Percentiles rank a stretch among this genome's conserved stretches.
Evolutionary conservation across 352 stramenopile genomes (phyloP).

Genomic region (Pythium guiyangense): DNA sequence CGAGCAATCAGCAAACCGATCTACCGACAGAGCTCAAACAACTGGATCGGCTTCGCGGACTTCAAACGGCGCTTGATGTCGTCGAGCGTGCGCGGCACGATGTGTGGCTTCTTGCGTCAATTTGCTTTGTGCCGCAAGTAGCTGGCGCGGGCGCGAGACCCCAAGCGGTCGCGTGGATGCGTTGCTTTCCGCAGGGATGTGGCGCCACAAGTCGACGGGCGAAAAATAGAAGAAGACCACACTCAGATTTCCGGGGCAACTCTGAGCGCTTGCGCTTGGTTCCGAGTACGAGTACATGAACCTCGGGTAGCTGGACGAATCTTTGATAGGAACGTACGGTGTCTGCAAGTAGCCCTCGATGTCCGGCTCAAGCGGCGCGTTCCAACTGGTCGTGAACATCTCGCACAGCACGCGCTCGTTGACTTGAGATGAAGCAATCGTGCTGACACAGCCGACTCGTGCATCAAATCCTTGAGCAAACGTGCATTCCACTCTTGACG

Average conservation of each 20-base stretch:
- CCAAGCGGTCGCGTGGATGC: not conserved
- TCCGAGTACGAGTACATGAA: not conserved
- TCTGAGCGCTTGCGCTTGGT: not conserved
- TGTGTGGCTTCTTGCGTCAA: not conserved
- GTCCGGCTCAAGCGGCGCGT: conserved; percentile 10
- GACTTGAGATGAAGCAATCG: not conserved
- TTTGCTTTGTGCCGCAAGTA: conserved; percentile 11
- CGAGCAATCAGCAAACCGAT: not conserved
- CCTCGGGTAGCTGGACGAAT: not conserved
- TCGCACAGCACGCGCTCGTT: not conserved
- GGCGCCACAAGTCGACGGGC: not conserved
- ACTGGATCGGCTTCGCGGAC: not conserved
- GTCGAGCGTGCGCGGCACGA: not conserved
- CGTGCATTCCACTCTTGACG: not conserved
- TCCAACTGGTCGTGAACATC: conserved; percentile 2
- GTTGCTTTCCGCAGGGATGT: not conserved
- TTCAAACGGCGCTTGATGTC: conserved; percentile 12
- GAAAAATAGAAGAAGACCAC: not conserved
- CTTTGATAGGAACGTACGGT: conserved; percentile 5
- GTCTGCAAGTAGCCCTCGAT: conserved; percentile 6
- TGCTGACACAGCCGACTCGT: not conserved
- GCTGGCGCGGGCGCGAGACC: not conserved
- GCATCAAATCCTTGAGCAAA: not conserved
- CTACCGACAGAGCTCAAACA: not conserved
- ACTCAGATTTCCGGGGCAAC: not conserved